A percentile compares a stretch with the other conserved stretches of the same genome.
Evolutionary conservation across 2,329 filamentous ascomycete genomes (phyloP).

Genomic region (Ophiostoma piceae): DNA sequence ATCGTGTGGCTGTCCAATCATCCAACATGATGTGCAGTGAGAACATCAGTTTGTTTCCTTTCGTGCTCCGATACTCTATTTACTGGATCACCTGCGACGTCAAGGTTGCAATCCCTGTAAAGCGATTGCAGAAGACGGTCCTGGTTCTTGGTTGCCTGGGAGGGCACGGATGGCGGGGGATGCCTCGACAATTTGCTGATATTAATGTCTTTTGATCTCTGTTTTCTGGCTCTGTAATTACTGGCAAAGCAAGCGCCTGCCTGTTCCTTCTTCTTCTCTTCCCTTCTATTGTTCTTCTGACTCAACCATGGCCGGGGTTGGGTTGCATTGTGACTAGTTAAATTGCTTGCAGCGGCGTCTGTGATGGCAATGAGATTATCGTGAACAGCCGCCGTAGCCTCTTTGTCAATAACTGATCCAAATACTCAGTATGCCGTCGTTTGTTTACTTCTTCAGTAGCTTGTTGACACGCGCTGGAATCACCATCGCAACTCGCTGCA

Average conservation of each 20-base stretch:
- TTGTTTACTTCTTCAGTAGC: background rate
- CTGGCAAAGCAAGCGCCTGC: background rate
- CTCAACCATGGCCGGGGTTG: background rate
- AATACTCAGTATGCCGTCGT: background rate
- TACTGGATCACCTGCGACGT: background rate
- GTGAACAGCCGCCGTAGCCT: background rate
- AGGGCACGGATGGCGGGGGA: background rate
- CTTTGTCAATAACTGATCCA: background rate
- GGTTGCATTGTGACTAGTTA: background rate
- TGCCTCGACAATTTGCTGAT: background rate
- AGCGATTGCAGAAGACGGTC: background rate
- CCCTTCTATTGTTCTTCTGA: background rate
- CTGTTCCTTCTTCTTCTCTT: background rate
- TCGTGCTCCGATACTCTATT: background rate
- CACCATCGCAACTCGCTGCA: constrained; percentile 9
- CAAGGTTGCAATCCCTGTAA: background rate
- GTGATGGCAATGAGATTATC: background rate
- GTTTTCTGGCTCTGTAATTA: background rate
- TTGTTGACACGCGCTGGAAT: background rate
- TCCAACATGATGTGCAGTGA: background rate
- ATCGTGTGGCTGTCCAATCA: background rate
- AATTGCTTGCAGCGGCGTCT: constrained; percentile 1
- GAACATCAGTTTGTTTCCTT: background rate
- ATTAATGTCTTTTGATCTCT: background rate
- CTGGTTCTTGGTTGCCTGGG: constrained; percentile 5